Percentiles rank a stretch among this genome's conserved stretches.
Evolutionary conservation across 352 stramenopile genomes (phyloP).

Genomic region (Phytophthora meadii): DNA sequence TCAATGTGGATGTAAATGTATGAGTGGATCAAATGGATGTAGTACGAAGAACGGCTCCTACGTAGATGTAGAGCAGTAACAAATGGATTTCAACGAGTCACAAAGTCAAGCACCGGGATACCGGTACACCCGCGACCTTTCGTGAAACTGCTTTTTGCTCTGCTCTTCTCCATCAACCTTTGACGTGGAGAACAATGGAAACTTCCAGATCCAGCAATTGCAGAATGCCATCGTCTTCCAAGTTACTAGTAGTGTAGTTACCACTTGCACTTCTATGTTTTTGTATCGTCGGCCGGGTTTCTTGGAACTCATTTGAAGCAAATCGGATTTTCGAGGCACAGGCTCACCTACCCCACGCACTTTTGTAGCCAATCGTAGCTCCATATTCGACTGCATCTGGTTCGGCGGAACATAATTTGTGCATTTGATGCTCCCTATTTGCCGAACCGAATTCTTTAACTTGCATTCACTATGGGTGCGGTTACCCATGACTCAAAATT

Average conservation of each 20-base stretch:
- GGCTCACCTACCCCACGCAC: conserved; percentile 20
- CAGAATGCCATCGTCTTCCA: background rate
- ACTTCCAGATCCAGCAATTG: too few species aligned
- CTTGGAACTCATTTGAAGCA: background rate
- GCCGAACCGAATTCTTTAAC: conserved; percentile 3
- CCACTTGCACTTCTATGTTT: too few species aligned
- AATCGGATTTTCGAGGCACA: conserved; percentile 10
- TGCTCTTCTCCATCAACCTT: conserved; percentile 1
- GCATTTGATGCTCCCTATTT: conserved; percentile 16
- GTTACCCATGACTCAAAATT: conserved; percentile 20
- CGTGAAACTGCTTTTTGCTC: conserved; percentile 7
- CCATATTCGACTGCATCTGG: conserved; percentile 11
- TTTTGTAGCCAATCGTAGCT: conserved; percentile 15
- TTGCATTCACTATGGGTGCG: conserved; percentile 14
- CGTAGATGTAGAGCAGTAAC: conserved; percentile 3
- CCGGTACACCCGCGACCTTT: conserved; percentile 18
- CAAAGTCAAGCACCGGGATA: conserved; percentile 8
- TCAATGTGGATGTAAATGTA: background rate
- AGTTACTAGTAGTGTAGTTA: too few species aligned
- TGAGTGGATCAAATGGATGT: conserved; percentile 1
- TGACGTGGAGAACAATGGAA: too few species aligned
- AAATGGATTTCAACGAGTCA: conserved; percentile 6
- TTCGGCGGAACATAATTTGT: conserved; percentile 24
- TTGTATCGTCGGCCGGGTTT: too few species aligned
- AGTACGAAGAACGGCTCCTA: background rate